Conservation (phyloP, 768 basidiomycete genomes). For the Panaeolus papilionaceus region DNA sequence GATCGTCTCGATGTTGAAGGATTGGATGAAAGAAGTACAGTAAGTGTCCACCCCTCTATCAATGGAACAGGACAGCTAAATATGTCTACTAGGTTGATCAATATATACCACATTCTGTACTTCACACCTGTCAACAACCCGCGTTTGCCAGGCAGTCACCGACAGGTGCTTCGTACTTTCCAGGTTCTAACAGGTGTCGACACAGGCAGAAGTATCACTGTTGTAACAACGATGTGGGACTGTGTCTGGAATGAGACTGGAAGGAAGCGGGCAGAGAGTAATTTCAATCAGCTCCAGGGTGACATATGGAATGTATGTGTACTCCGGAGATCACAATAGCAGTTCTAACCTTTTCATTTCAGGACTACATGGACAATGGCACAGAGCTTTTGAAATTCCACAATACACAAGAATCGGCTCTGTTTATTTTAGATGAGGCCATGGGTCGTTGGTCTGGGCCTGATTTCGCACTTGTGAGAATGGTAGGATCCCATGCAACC, state of each 20-base stretch:
- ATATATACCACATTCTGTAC: too few relatives aligned
- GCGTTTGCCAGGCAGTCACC: neutral
- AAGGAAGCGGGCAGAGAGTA: neutral
- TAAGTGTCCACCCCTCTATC: neutral
- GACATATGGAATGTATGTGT: neutral
- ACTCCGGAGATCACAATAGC: too few relatives aligned
- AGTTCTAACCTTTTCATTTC: too few relatives aligned
- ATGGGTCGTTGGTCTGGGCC: fast-evolving
- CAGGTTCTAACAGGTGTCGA: neutral
- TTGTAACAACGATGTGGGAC: neutral
- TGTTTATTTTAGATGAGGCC: too few relatives aligned
- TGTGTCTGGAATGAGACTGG: neutral
- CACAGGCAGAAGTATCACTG: neutral
- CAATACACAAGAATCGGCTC: too few relatives aligned
- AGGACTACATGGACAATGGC: too few relatives aligned
- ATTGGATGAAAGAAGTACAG: neutral
- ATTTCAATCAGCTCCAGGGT: neutral
- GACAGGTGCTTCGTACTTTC: neutral
- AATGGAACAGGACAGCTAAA: too few relatives aligned
- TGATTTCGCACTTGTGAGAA: too few relatives aligned
- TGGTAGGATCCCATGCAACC: too few relatives aligned
- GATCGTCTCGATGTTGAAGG: neutral
- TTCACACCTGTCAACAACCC: too few relatives aligned
- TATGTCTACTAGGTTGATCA: too few relatives aligned
- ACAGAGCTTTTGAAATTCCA: too few relatives aligned